These are phyloP conservation scores for Hypoxylon trugodes DNA, from an alignment of 495 filamentous ascomycete genomes.

Conservation along the genomic window DNA sequence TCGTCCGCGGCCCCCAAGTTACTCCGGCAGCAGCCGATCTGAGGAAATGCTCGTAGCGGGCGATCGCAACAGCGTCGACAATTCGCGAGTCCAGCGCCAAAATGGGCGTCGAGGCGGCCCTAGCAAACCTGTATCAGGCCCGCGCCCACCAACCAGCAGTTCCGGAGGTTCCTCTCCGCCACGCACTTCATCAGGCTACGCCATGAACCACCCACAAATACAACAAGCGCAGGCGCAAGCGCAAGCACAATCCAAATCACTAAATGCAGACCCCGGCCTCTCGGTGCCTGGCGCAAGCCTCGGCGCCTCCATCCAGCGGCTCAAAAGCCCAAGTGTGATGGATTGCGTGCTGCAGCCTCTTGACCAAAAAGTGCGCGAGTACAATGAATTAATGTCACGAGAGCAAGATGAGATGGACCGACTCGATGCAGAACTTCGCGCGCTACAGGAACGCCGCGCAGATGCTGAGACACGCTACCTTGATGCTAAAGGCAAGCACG, in stretches of 20 bases:
- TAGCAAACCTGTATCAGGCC: conserved; percentile 24
- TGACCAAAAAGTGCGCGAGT: conserved; percentile 43
- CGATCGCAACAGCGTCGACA: conserved; percentile 19
- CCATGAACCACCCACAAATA: conserved; percentile 24
- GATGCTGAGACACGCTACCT: conserved; percentile 41
- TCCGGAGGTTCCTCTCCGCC: conserved; percentile 40
- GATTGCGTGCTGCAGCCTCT: conserved; percentile 46
- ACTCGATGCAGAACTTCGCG: conserved; percentile 41
- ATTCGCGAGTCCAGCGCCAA: conserved; percentile 38
- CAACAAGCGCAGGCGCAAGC: conserved; percentile 33
- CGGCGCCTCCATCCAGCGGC: conserved; percentile 38
- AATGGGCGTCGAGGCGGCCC: conserved; percentile 34
- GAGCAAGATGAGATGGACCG: conserved; percentile 44
- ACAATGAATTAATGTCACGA: conserved; percentile 37
- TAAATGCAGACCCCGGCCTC: conserved; percentile 26
- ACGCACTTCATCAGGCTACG: conserved; percentile 20
- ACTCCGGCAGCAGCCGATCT: conserved; percentile 43
- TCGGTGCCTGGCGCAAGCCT: conserved; percentile 3
- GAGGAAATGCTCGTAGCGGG: conserved; percentile 43
- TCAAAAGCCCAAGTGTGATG: conserved; percentile 42
- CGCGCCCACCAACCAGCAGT: conserved; percentile 36
- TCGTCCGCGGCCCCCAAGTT: conserved; percentile 37
- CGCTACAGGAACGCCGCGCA: conserved; percentile 39
- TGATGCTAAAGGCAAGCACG: conserved; percentile 46
- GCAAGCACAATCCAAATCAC: conserved; percentile 26